Evolutionary conservation across 2,329 filamentous ascomycete genomes (phyloP), one percentile per base, ranked within the genome.

Genomic region (Aspergillus pseudotamarii): DNA sequence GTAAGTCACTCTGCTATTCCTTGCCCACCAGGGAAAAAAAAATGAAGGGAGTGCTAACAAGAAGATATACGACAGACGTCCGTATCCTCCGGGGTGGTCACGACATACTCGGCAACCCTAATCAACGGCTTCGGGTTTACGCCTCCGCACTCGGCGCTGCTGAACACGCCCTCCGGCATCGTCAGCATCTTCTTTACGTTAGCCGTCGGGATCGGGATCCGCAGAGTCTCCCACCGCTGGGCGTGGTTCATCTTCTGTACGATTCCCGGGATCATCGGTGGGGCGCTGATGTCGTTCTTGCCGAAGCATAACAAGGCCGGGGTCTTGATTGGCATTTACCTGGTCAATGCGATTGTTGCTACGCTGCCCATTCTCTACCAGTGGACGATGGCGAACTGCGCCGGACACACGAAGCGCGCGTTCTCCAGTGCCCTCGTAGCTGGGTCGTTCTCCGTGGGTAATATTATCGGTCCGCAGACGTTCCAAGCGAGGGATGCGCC

Each of bases 361-460:
- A 72, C 77, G 8, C 72, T 83, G 19, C 81, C 80, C 32, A 71
- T 83, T n/a, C 66, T 82, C n/a, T 79, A 80, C 30, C 78, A 79
- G 11, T 82, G 79, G 80, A 81, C 82, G 12, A 78, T 81, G 30
- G 78, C 76, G 36, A 85, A 85, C 63, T 77, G 80, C 16, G 82
- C 81, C 2, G 82, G 82, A 0, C 80, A 84, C 61, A 82, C 81
- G 3, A 85, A 84, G 69, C 82, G 83, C 57, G 79, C 81, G 19
- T 82, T 82, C 6, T 75, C 79, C 28, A 82, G 81, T 43, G 82
- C 81, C 0, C 66, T 84, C 5, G 73, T 82, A 2, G 76, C 82
- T 11, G 76, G 81, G n/a, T 74, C 75, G 2, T 82, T 81, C 66
- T 77, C 76, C 14, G 70, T 80, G 10, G 80, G 78, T n/a, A 82